Evolutionary conservation across 140 eudicot species (phyloP), one percentile per base, ranked within the genome.

Genomic region (Cichorium intybus): DNA sequence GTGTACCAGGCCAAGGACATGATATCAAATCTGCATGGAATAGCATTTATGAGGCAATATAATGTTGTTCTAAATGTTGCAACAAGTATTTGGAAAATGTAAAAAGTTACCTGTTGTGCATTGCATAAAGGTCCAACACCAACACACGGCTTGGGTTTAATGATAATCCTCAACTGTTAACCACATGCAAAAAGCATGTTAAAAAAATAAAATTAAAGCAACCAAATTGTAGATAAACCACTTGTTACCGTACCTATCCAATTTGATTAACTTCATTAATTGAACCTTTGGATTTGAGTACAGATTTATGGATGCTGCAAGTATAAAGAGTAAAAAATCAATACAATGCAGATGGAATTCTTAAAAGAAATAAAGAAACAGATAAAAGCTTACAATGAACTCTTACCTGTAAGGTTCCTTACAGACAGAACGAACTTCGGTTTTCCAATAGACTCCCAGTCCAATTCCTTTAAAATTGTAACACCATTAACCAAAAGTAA

Each of bases 361-460:
- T 50, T 26, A 67, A n/a, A 62, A 17, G 15, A 17, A 22, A 61
- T 16, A 27, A 39, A 14, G 2, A 47, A 31, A 48, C 0, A 69
- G 43, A 47, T 2, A 53, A n/a, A n/a, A n/a, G n/a, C n/a, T n/a
- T n/a, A n/a, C n/a, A n/a, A n/a, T n/a, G 15, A 49, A 24, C 35
- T 23, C 16, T 64, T 63, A 93, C 99, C 99, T 88, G 88, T 93
- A 93, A 58, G 99, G 99, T 75, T 93, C 99, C 87, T 89, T 85
- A 66, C 85, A 86, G 74, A 82, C 85, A 41, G 97, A 79, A 60
- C 60, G 94, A 54, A 93, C 94, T 78, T 93, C 99, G 20, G 97
- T 82, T 74, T 76, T 79, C 67, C 97, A 48, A 93, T 73, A 1
- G 99, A 88, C 81, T 93, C 97, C 97, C 99, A 93, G 79, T 93